Evolutionary conservation across 2,329 filamentous ascomycete genomes (phyloP).

Genomic region (Geosmithia flava): DNA sequence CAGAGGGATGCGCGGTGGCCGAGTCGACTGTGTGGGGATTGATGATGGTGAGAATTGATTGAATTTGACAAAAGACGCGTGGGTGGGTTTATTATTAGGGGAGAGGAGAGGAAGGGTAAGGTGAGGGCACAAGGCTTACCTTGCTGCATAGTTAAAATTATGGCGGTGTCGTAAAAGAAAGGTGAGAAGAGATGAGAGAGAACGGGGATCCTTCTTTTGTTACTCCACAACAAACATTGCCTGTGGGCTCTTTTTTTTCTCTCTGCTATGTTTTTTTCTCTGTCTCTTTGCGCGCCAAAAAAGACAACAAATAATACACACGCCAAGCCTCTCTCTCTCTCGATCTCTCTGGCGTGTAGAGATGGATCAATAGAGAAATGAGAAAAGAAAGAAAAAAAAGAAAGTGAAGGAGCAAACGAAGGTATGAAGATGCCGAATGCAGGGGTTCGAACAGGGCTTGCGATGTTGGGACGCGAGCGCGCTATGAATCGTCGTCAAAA

Average conservation of each 20-base stretch:
- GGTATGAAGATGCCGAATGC: neutral
- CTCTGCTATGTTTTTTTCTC: too few species aligned
- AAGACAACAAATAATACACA: conserved; percentile 9
- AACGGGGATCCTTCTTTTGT: neutral
- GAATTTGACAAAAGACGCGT: neutral
- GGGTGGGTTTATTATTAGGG: neutral
- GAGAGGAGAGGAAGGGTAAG: neutral
- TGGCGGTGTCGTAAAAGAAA: neutral
- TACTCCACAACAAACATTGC: conserved; percentile 25
- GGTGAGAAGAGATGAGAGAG: neutral
- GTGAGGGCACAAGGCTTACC: neutral
- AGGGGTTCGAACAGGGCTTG: neutral
- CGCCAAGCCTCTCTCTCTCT: too few species aligned
- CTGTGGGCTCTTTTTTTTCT: too few species aligned
- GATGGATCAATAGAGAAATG: neutral
- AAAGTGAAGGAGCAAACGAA: neutral
- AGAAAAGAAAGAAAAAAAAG: neutral
- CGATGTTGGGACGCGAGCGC: neutral
- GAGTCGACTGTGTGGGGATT: neutral
- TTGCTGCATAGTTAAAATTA: neutral
- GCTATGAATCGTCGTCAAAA: neutral
- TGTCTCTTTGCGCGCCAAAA: conserved; percentile 5
- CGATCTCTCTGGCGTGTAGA: neutral
- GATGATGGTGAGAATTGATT: neutral
- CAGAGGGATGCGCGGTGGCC: neutral